Evolutionary conservation across 192 early-diverging fungal genomes (phyloP).

Genomic region (Geranomyces michiganensis): DNA sequence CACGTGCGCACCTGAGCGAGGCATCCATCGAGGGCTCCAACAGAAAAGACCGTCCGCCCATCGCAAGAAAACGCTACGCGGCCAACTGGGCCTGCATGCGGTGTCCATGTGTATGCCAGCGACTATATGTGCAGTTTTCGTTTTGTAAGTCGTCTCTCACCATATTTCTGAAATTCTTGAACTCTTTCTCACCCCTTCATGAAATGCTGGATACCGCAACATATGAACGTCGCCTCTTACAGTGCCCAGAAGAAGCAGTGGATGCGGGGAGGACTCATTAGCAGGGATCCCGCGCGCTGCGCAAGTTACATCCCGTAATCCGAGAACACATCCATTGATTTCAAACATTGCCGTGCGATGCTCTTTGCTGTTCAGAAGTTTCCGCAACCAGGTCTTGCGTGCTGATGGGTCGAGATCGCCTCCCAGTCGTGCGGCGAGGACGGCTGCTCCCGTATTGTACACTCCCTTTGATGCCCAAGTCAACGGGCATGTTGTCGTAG

Average conservation of each 20-base stretch:
- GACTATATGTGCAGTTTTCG: neutral
- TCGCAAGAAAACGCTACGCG: constrained; percentile 28
- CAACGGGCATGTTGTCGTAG: constrained; percentile 27
- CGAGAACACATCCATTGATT: constrained; percentile 15
- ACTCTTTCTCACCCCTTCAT: constrained; percentile 11
- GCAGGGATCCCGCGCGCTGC: constrained; percentile 6
- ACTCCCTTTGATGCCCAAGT: constrained; percentile 36
- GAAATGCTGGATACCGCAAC: constrained; percentile 32
- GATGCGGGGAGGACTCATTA: neutral
- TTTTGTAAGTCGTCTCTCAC: neutral
- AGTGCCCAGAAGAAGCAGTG: constrained; percentile 21
- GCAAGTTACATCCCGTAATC: constrained; percentile 30
- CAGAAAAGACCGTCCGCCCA: constrained; percentile 15
- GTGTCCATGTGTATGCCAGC: constrained; percentile 14
- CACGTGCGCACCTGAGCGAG: constrained; percentile 4
- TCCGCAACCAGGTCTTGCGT: constrained; percentile 8
- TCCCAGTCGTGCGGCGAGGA: neutral
- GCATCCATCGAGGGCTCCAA: constrained; percentile 30
- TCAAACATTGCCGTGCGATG: constrained; percentile 11
- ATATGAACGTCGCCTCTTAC: constrained; percentile 24
- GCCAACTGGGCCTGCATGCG: constrained; percentile 27
- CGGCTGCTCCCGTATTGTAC: constrained; percentile 14
- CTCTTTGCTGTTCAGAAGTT: constrained; percentile 10
- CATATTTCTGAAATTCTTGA: neutral
- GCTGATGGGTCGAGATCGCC: neutral